A percentile compares a stretch with the other conserved stretches of the same genome.
These are phyloP conservation scores for Jackrogersella minutella DNA, from an alignment of 495 filamentous ascomycete species.

Conservation along the genomic window DNA sequence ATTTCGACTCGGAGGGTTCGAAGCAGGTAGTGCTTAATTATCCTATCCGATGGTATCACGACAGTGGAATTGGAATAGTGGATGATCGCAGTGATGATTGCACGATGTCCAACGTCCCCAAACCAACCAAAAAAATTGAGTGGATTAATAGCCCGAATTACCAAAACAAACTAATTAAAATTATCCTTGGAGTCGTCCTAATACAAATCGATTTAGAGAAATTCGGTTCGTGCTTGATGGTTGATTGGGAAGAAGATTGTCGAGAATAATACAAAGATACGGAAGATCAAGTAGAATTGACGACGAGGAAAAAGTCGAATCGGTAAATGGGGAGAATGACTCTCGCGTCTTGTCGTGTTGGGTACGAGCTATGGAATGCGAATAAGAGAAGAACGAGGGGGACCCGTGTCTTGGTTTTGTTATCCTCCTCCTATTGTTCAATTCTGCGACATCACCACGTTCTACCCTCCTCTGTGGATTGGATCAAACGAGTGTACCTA, in stretches of 20 bases:
- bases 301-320: not conserved
- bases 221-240: too few relatives aligned
- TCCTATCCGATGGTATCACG: conserved; percentile 25
- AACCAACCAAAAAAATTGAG: conserved; percentile 6
- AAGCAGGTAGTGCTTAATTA: conserved; percentile 1
- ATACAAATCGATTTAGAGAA: not conserved
- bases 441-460: conserved; percentile 27
- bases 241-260: not conserved
- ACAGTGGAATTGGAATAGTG: too few relatives aligned
- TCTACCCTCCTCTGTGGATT: conserved; percentile 17
- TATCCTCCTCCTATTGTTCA: conserved; percentile 21
- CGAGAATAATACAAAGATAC: conserved; percentile 3
- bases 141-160: conserved; percentile 3
- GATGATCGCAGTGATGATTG: conserved; percentile 1
- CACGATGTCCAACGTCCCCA: conserved; percentile 8
- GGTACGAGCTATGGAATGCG: conserved; percentile 10
- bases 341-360: conserved; percentile 20
- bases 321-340: conserved; percentile 19
- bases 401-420: conserved; percentile 24
- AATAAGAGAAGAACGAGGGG: conserved; percentile 15
- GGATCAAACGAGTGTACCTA: conserved; percentile 33
- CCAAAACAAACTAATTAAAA: conserved; percentile 12
- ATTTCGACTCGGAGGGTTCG: conserved; percentile 7
- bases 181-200: not conserved
- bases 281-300: not conserved